These are phyloP conservation scores for Pseudogymnoascus sp. DNA, from an alignment of 2,329 filamentous ascomycete species.

Conservation along the genomic window DNA sequence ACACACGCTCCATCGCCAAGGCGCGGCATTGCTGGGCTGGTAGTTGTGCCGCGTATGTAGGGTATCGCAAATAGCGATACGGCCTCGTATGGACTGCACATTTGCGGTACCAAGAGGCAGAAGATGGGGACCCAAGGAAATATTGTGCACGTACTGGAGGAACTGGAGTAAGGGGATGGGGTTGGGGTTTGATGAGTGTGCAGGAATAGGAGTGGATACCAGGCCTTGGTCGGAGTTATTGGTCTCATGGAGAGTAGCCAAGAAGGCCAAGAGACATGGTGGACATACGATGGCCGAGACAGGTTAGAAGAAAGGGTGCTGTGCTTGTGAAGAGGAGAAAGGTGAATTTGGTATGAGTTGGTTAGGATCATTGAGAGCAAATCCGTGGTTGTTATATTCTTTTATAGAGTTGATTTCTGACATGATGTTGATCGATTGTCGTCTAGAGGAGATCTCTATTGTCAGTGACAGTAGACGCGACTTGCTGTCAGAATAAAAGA, in stretches of 20 bases:
- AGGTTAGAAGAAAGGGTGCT: background rate
- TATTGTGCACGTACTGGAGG: background rate
- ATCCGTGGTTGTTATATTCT: background rate
- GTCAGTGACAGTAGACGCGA: background rate
- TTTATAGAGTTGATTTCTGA: background rate
- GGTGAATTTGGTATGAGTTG: background rate
- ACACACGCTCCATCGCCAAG: background rate
- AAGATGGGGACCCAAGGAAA: background rate
- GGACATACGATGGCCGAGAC: background rate
- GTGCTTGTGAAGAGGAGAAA: background rate
- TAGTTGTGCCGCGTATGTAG: background rate
- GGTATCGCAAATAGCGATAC: background rate
- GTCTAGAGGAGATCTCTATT: background rate
- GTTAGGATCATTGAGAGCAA: background rate
- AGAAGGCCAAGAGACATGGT: constrained; percentile 1
- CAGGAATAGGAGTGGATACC: background rate
- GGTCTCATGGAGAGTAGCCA: background rate
- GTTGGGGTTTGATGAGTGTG: background rate
- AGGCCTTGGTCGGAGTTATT: background rate
- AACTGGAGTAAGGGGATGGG: background rate
- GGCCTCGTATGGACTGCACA: background rate
- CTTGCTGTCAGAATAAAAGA: background rate
- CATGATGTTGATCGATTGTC: background rate
- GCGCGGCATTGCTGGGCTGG: constrained; percentile 6
- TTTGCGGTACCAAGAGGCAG: background rate